Conservation (phyloP, 2,329 filamentous ascomycete species). For the Colletotrichum musae region DNA sequence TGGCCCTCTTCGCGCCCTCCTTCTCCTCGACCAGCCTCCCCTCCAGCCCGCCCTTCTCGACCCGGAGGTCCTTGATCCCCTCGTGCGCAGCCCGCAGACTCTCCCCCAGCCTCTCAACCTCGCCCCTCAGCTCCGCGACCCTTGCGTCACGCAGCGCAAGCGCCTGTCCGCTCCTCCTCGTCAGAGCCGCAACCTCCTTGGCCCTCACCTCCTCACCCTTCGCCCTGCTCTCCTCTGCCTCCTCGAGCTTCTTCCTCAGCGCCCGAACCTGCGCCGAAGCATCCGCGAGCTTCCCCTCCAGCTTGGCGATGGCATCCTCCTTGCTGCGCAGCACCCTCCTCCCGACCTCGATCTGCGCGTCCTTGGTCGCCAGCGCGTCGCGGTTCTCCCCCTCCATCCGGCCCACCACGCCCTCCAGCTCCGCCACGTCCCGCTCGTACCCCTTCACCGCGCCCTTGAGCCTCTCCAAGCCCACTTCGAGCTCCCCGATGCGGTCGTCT, state of each 20-base stretch:
- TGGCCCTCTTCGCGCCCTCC: slow-evolving; percentile 57
- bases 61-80: slow-evolving; percentile 59
- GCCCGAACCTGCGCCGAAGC: slow-evolving; percentile 56
- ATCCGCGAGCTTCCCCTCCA: slow-evolving; percentile 61
- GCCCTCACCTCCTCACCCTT: slow-evolving; percentile 52
- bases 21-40: slow-evolving; percentile 55
- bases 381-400: slow-evolving; percentile 60
- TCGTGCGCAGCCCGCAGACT: slow-evolving; percentile 63
- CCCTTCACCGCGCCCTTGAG: slow-evolving; percentile 66
- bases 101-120: slow-evolving; percentile 63
- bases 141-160: slow-evolving; percentile 67
- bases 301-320: slow-evolving; percentile 54
- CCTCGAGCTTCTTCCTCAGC: slow-evolving; percentile 56
- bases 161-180: slow-evolving; percentile 59
- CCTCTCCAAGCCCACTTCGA: slow-evolving; percentile 64
- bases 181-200: slow-evolving; percentile 52
- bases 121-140: slow-evolving; percentile 62
- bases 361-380: slow-evolving; percentile 48
- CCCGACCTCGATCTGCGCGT: slow-evolving; percentile 53
- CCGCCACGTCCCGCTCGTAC: slow-evolving; percentile 67
- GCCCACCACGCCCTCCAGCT: slow-evolving; percentile 67
- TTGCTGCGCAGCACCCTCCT: slow-evolving; percentile 54
- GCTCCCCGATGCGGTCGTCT: slow-evolving; percentile 58
- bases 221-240: slow-evolving; percentile 52
- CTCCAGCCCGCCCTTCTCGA: slow-evolving; percentile 60